Conservation (phyloP, 495 filamentous ascomycete genomes). For the Aspergillus leporis region DNA sequence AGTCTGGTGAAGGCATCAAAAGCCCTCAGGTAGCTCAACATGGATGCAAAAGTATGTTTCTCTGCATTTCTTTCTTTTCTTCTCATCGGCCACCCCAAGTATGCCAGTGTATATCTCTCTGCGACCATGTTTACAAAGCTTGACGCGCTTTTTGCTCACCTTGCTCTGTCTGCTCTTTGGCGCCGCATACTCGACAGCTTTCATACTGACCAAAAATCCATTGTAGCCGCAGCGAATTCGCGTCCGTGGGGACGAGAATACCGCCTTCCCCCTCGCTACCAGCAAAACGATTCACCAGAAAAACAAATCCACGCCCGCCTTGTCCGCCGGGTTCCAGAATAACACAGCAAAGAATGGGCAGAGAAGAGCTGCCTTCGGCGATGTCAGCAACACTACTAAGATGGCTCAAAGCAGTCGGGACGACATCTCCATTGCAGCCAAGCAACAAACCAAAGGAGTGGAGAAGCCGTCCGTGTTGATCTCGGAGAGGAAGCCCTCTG, state of each 20-base stretch:
- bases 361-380: conserved; percentile 76
- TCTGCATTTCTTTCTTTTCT: conserved; percentile 6
- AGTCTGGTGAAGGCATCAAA: conserved; percentile 16
- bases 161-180: not conserved
- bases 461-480: conserved; percentile 44
- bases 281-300: conserved; percentile 71
- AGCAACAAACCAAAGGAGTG: conserved; percentile 39
- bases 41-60: conserved; percentile 48
- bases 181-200: conserved; percentile 12
- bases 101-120: not conserved
- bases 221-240: conserved; percentile 73
- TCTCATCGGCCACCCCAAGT: not conserved
- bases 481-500: conserved; percentile 47
- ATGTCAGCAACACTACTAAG: conserved; percentile 73
- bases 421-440: conserved; percentile 51
- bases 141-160: conserved; percentile 14
- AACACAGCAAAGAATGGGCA: conserved; percentile 64
- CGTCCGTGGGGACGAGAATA: conserved; percentile 75
- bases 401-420: conserved; percentile 49
- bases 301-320: conserved; percentile 76
- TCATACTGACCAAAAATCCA: conserved; percentile 10
- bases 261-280: conserved; percentile 46
- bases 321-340: conserved; percentile 56
- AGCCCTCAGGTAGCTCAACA: conserved; percentile 16
- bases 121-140: not conserved